Conservation (phyloP, 495 filamentous ascomycete genomes). For the Tuber indicum region DNA sequence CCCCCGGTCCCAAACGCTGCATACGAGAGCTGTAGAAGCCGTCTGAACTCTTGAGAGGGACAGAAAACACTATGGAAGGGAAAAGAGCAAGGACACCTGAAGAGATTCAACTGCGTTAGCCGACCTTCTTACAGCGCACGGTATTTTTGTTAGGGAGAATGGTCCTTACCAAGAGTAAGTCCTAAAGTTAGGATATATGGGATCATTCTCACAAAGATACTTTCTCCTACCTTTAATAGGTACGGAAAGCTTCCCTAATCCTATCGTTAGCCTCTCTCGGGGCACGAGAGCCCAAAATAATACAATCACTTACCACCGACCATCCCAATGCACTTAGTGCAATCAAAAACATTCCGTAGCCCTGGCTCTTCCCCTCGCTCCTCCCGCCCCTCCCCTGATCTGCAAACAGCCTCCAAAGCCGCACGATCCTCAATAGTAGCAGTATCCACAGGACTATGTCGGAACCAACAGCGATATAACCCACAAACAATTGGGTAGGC, state of each 20-base stretch:
- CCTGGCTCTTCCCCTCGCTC: slow-evolving; percentile 27
- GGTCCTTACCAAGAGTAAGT: slow-evolving; percentile 30
- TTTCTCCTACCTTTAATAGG: slow-evolving; percentile 28
- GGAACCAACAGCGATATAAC: slow-evolving; percentile 25
- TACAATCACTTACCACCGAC: slow-evolving; percentile 28
- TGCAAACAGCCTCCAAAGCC: slow-evolving; percentile 25
- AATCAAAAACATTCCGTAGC: slow-evolving; percentile 32
- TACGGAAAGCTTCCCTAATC: slow-evolving; percentile 30
- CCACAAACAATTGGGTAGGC: slow-evolving; percentile 17
- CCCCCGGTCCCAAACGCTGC: slow-evolving; percentile 9
- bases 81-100: slow-evolving; percentile 27
- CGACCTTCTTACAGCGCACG: neutral
- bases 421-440: slow-evolving; percentile 25
- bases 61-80: slow-evolving; percentile 29
- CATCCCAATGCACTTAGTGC: slow-evolving; percentile 30
- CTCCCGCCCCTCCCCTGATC: slow-evolving; percentile 26
- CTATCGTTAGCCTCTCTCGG: neutral
- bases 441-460: slow-evolving; percentile 26
- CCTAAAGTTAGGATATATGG: slow-evolving; percentile 33
- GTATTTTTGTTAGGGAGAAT: neutral
- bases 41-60: slow-evolving; percentile 9
- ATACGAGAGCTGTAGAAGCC: slow-evolving; percentile 15
- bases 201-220: slow-evolving; percentile 34
- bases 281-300: neutral
- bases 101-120: neutral